A percentile compares a stretch with the other conserved stretches of the same genome.
phyloP scores from a whole-genome alignment of 2,329 filamentous ascomycete genomes.

The Epichloe aotearoae region DNA sequence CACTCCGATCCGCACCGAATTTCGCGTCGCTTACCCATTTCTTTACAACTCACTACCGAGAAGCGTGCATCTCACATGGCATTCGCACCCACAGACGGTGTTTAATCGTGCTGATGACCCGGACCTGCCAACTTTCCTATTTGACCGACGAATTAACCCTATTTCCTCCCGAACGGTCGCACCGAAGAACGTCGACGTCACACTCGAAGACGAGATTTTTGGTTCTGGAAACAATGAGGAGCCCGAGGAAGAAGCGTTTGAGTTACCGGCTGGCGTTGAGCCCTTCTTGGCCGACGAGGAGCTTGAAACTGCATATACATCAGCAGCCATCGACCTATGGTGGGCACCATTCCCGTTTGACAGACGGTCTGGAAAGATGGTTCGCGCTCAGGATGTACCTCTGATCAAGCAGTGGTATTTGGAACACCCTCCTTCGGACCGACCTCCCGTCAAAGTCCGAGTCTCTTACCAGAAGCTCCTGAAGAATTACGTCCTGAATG shows the following conservation, averaged over 20 bases:
- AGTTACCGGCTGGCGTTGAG: slow-evolving; percentile 64
- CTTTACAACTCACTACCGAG: slow-evolving; percentile 93
- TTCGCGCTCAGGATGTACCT: slow-evolving; percentile 91
- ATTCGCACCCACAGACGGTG: slow-evolving; percentile 84
- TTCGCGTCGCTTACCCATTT: slow-evolving; percentile 85
- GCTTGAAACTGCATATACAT: slow-evolving; percentile 76
- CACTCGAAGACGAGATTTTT: slow-evolving; percentile 89
- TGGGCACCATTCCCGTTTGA: slow-evolving; percentile 98
- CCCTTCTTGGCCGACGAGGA: slow-evolving; percentile 87
- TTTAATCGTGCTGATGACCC: slow-evolving; percentile 81
- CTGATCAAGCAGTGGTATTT: slow-evolving; percentile 98
- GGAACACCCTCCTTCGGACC: slow-evolving; percentile 77
- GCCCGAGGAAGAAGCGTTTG: slow-evolving; percentile 69
- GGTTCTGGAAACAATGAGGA: slow-evolving; percentile 63
- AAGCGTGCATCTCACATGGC: slow-evolving; percentile 87
- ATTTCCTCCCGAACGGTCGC: slow-evolving; percentile 91
- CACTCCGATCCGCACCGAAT: slow-evolving; percentile 86
- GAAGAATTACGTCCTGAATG: slow-evolving; percentile 92
- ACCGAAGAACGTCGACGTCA: slow-evolving; percentile 83
- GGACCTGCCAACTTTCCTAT: slow-evolving; percentile 89
- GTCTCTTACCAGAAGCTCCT: slow-evolving; percentile 97
- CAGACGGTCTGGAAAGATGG: slow-evolving; percentile 86
- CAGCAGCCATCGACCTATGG: slow-evolving; percentile 86
- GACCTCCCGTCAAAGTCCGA: slow-evolving; percentile 87
- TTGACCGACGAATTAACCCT: slow-evolving; percentile 94